Evolutionary conservation across 345 rosid genomes (phyloP).

Genomic region (Eutrema japonicum): DNA sequence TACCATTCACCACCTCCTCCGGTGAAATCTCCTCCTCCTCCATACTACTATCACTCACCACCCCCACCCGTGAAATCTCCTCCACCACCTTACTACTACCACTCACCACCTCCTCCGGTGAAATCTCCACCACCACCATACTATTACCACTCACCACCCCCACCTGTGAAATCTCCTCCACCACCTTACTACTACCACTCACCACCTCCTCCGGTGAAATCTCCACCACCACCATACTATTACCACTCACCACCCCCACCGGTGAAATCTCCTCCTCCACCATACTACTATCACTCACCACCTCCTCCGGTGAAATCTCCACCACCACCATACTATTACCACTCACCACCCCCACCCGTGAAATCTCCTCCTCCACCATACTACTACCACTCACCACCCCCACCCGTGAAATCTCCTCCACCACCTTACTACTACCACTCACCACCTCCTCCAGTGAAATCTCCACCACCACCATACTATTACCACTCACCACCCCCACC

Average conservation of each 20-base stretch:
- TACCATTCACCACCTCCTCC: constrained; percentile 60
- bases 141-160: constrained; percentile 45
- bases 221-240: constrained; percentile 44
- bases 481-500: constrained; percentile 58
- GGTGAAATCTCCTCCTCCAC: constrained; percentile 27
- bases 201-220: constrained; percentile 41
- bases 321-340: constrained; percentile 41
- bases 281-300: constrained; percentile 44
- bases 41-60: constrained; percentile 43
- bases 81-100: constrained; percentile 45
- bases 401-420: constrained; percentile 30
- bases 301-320: constrained; percentile 44
- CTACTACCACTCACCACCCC: constrained; percentile 51
- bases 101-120: constrained; percentile 51
- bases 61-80: constrained; percentile 45
- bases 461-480: constrained; percentile 45
- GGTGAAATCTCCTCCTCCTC: constrained; percentile 12
- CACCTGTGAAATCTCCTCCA: constrained; percentile 24
- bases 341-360: constrained; percentile 47
- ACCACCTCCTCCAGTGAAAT: constrained; percentile 42
- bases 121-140: constrained; percentile 44
- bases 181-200: constrained; percentile 50
- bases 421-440: constrained; percentile 43
- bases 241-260: constrained; percentile 50
- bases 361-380: constrained; percentile 47